These are phyloP conservation scores for Talaromyces funiculosus DNA, from an alignment of 2,329 filamentous ascomycete species.

Conservation along the genomic window DNA sequence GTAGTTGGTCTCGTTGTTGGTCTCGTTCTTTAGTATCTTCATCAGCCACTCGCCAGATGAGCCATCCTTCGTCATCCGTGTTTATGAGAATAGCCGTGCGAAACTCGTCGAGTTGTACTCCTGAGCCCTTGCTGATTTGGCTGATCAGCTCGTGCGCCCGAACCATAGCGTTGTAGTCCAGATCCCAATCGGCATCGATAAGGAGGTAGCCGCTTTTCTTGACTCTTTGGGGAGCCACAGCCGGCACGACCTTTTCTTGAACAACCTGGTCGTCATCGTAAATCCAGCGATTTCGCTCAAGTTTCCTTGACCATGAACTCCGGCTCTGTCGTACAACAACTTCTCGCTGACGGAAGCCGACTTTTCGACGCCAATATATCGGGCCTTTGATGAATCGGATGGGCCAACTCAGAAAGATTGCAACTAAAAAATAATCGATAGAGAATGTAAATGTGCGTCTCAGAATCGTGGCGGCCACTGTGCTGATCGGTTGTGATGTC, in stretches of 20 bases:
- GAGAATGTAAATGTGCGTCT: slow-evolving; percentile 61
- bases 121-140: slow-evolving; percentile 23
- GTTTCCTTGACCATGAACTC: slow-evolving; percentile 60
- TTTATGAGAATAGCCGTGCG: slow-evolving; percentile 65
- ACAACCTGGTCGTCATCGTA: slow-evolving; percentile 50
- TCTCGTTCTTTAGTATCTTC: slow-evolving; percentile 41
- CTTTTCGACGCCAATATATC: slow-evolving; percentile 62
- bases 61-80: slow-evolving; percentile 64
- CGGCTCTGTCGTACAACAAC: slow-evolving; percentile 72
- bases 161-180: slow-evolving; percentile 80
- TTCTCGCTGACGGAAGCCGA: slow-evolving; percentile 75
- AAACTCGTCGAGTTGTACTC: slow-evolving; percentile 58
- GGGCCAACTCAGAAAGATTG: slow-evolving; percentile 69
- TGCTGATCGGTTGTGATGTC: slow-evolving; percentile 49
- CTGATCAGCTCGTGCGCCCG: slow-evolving; percentile 65
- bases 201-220: slow-evolving; percentile 83
- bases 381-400: slow-evolving; percentile 65
- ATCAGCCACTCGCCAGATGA: slow-evolving; percentile 60
- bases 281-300: slow-evolving; percentile 45
- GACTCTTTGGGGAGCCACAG: slow-evolving; percentile 62
- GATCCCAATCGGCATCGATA: slow-evolving; percentile 78
- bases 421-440: slow-evolving; percentile 64
- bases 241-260: slow-evolving; percentile 57
- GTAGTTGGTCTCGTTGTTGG: slow-evolving; percentile 58
- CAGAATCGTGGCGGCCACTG: slow-evolving; percentile 53